Conservation (phyloP, 164 flowering plant species). For the Vitis labrusca region DNA sequence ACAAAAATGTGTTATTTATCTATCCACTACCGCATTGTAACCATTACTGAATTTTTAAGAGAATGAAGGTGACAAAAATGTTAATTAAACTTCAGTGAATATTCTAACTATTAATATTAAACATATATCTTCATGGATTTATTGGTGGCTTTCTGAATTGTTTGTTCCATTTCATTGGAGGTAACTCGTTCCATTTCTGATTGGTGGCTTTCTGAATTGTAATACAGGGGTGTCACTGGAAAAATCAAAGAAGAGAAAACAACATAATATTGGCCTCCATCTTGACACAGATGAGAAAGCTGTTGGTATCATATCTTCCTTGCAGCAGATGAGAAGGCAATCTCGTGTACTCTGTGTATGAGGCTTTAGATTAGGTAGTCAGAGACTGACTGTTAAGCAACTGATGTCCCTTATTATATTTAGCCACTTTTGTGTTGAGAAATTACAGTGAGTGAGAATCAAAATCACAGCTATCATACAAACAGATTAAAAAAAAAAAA, state of each 20-base stretch:
- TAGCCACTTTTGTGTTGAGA: background rate
- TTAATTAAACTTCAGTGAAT: too few relatives aligned
- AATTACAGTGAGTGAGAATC: background rate
- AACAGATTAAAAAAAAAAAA: background rate
- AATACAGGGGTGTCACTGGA: conserved; percentile 13
- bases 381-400: too few relatives aligned
- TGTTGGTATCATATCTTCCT: background rate
- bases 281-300: conserved; percentile 1
- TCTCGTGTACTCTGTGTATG: background rate
- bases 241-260: conserved; percentile 13
- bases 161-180: background rate
- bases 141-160: background rate
- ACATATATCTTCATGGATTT: too few relatives aligned
- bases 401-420: background rate
- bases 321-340: background rate
- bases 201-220: background rate
- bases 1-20: too few relatives aligned
- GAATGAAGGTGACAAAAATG: too few relatives aligned
- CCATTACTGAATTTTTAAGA: too few relatives aligned
- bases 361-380: background rate
- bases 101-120: too few relatives aligned
- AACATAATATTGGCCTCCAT: conserved; percentile 6
- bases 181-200: background rate
- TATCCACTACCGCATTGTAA: too few relatives aligned
- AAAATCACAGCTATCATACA: background rate